Percentiles rank a stretch among this genome's conserved stretches.
These are phyloP conservation scores for Acanthamoeba culbertsoni DNA, from an alignment of 208 protist genomes.

Conservation along the genomic window DNA sequence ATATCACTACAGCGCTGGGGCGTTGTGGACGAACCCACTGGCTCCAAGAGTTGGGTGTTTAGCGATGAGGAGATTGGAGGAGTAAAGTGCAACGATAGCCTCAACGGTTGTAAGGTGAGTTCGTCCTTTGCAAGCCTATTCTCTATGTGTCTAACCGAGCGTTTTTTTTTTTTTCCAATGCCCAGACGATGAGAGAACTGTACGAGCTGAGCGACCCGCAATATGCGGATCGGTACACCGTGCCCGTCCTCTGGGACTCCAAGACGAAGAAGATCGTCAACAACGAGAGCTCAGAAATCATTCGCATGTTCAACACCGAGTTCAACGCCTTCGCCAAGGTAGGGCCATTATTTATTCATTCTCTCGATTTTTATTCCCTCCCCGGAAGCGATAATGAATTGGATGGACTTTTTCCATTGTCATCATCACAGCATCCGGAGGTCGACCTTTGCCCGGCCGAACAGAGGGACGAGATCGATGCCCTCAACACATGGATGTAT, in stretches of 20 bases:
- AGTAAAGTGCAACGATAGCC: neutral
- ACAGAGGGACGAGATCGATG: constrained; percentile 84
- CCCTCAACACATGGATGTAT: constrained; percentile 86
- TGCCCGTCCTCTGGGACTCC: constrained; percentile 91
- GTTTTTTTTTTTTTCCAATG: neutral
- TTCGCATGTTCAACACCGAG: constrained; percentile 85
- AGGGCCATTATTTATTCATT: neutral
- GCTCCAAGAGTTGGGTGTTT: neutral
- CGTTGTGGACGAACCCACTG: neutral
- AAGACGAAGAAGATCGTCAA: constrained; percentile 88
- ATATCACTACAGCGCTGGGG: neutral
- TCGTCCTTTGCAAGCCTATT: neutral
- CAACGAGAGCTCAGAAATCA: constrained; percentile 91
- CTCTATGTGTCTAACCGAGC: neutral
- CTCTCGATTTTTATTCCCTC: neutral
- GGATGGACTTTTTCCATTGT: neutral
- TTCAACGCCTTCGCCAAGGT: constrained; percentile 81
- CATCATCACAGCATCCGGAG: constrained; percentile 75
- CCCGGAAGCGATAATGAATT: neutral
- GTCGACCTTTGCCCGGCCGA: constrained; percentile 85
- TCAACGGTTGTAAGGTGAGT: neutral
- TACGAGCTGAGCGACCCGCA: constrained; percentile 74
- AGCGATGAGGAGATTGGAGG: constrained; percentile 55
- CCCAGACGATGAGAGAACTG: constrained; percentile 67
- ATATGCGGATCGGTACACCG: constrained; percentile 78